A percentile compares a stretch with the other conserved stretches of the same genome.
Evolutionary conservation across 2,329 filamentous ascomycete genomes (phyloP).

Genomic region (Botrytis paeoniae): DNA sequence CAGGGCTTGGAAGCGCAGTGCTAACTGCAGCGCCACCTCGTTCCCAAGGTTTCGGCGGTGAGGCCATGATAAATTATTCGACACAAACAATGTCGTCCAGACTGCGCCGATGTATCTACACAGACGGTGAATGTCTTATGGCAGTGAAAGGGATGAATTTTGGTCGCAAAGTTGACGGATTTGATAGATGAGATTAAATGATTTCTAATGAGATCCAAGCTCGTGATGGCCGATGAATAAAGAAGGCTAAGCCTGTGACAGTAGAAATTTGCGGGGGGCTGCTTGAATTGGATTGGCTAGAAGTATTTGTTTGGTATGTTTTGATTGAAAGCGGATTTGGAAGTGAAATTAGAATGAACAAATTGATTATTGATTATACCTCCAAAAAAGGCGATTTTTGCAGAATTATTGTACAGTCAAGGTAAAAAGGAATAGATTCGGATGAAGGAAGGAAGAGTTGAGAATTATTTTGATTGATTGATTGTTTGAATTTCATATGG

Average conservation of each 20-base stretch:
- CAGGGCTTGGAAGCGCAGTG: slow-evolving; percentile 32
- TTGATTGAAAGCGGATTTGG: background rate
- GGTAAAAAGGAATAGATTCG: background rate
- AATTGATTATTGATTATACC: background rate
- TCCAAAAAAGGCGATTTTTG: background rate
- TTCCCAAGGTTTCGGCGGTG: slow-evolving; percentile 98
- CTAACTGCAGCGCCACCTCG: slow-evolving; percentile 49
- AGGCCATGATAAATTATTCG: slow-evolving; percentile 52
- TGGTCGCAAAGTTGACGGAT: slow-evolving; percentile 2
- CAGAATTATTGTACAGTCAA: background rate
- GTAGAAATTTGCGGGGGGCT: slow-evolving; percentile 3
- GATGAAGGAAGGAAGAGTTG: background rate
- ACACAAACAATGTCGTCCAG: background rate
- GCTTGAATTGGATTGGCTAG: background rate
- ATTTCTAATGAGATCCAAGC: slow-evolving; percentile 11
- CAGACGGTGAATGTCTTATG: background rate
- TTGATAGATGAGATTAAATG: background rate
- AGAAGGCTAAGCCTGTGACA: slow-evolving; percentile 9
- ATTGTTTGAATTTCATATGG: background rate
- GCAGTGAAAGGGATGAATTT: background rate
- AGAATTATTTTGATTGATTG: background rate
- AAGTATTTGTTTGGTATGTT: background rate
- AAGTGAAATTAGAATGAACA: background rate
- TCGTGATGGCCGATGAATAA: background rate
- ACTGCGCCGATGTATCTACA: background rate